These are phyloP conservation scores for Stereum hirsutum DNA, from an alignment of 1,284 basidiomycete genomes.

Conservation along the genomic window DNA sequence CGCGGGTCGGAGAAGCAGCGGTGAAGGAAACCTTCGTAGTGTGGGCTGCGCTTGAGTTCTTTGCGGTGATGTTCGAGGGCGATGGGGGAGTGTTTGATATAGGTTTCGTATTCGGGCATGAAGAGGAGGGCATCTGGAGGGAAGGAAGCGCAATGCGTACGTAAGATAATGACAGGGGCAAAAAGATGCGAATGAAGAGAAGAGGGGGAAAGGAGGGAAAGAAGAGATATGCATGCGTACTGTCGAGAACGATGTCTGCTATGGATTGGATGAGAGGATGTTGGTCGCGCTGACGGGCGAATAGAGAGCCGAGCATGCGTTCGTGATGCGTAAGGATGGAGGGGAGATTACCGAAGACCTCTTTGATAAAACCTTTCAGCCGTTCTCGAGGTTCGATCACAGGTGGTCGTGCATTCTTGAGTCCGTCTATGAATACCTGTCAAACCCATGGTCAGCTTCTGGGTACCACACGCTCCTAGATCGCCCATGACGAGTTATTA, in stretches of 20 bases:
- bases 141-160: not conserved
- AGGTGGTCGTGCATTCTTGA: constrained; percentile 43
- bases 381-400: constrained; percentile 44
- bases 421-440: constrained; percentile 61
- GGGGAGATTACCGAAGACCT: constrained; percentile 70
- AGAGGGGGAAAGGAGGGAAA: not conserved
- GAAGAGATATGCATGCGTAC: constrained; percentile 23
- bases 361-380: constrained; percentile 49
- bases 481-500: constrained; percentile 26
- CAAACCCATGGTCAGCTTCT: too few species aligned
- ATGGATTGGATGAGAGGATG: constrained; percentile 74
- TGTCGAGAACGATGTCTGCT: constrained; percentile 69
- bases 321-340: constrained; percentile 58
- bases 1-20: constrained; percentile 55
- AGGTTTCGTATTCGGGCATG: constrained; percentile 58
- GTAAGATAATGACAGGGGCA: not conserved
- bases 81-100: constrained; percentile 79
- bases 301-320: constrained; percentile 55
- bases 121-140: constrained; percentile 33
- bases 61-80: constrained; percentile 70
- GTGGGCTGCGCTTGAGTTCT: constrained; percentile 55
- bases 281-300: constrained; percentile 66
- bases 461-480: too few species aligned
- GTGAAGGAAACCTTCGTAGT: constrained; percentile 59
- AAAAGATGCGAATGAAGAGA: not conserved